Base-by-base conservation (phyloP, 257 asterid genomes). In the Paraleonurus japonicus region DNA sequence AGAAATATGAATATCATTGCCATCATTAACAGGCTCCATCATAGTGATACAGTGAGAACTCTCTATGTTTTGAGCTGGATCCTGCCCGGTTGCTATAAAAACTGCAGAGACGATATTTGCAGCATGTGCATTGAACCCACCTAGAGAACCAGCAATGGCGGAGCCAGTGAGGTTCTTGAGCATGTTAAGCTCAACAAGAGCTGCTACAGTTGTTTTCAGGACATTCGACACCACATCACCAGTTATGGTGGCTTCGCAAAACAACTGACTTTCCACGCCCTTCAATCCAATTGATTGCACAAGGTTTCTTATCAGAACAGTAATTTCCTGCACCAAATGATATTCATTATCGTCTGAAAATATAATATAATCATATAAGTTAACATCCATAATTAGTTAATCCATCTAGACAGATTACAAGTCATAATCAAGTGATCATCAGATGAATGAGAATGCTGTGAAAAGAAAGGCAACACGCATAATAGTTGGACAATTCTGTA, bases 241-340 rank as follows among this genome's bases (percentile, higher is more conserved):
- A 1, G 84, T 75, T 43, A 93, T 81, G 13, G 59, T 67, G 20
- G 96, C 89, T 87, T 93, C 98, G 51, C 98, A 93, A n/a, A 13
- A 93, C 96, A 66, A 93, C 96, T 13, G 97, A 93, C 76, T 90
- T 93, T 27, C 98, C 98, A 35, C 95, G 90, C 72, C 97, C 98
- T 80, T 90, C 93, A 16, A 93, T 90, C 97, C 98, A 93, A 74
- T 93, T 93, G 5, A 93, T 84, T 5, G 97, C 98, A 6, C 97
- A 86, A 15, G 98, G 96, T 78, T 93, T 93, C 85, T 93, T 93
- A 81, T 93, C 98, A 1, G 96, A 90, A 80, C 98, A 93, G 75
- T 84, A 90, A 51, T 93, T 90, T 63, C 98, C 97, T 93, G 67
- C 72, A 78, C 65, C 78, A 4, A 24, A 5, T n/a, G 22, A 13